phyloP scores from a whole-genome alignment of 176 grass and related monocot species.

The Areca catechu region DNA sequence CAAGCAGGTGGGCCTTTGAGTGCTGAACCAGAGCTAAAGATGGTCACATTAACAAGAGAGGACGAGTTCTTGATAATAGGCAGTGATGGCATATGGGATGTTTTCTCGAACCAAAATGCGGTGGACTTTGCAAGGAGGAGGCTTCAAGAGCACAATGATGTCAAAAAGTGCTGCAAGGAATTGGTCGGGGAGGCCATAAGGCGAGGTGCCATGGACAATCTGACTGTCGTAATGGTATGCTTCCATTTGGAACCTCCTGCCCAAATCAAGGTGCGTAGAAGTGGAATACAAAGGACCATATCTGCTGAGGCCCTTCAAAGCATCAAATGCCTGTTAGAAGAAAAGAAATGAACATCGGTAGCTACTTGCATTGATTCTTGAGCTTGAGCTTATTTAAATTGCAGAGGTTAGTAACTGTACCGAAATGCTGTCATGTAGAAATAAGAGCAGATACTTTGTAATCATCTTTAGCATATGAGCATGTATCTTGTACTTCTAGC shows the following conservation, averaged over 20 bases:
- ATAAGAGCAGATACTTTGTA: too few species aligned
- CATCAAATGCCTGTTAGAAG: slow-evolving; percentile 59
- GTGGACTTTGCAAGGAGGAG: slow-evolving; percentile 50
- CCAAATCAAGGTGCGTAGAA: slow-evolving; percentile 11
- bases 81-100: slow-evolving; percentile 89
- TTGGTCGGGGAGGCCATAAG: slow-evolving; percentile 56
- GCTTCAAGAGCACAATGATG: slow-evolving; percentile 80
- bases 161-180: slow-evolving; percentile 57
- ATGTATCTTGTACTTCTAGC: too few species aligned
- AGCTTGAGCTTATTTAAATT: too few species aligned
- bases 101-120: slow-evolving; percentile 78
- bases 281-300: slow-evolving; percentile 37
- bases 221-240: slow-evolving; percentile 61
- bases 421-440: too few species aligned
- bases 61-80: slow-evolving; percentile 88
- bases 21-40: slow-evolving; percentile 78
- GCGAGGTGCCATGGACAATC: slow-evolving; percentile 44
- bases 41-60: slow-evolving; percentile 51
- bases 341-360: too few species aligned
- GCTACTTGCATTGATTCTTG: too few species aligned
- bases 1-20: slow-evolving; percentile 44
- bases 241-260: slow-evolving; percentile 66
- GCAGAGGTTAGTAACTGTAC: too few species aligned
- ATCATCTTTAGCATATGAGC: too few species aligned
- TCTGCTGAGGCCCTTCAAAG: slow-evolving; percentile 59